Evolutionary conservation across 2,329 filamentous ascomycete genomes (phyloP), one percentile per base, ranked within the genome.

Genomic region (Fusarium mangiferae): DNA sequence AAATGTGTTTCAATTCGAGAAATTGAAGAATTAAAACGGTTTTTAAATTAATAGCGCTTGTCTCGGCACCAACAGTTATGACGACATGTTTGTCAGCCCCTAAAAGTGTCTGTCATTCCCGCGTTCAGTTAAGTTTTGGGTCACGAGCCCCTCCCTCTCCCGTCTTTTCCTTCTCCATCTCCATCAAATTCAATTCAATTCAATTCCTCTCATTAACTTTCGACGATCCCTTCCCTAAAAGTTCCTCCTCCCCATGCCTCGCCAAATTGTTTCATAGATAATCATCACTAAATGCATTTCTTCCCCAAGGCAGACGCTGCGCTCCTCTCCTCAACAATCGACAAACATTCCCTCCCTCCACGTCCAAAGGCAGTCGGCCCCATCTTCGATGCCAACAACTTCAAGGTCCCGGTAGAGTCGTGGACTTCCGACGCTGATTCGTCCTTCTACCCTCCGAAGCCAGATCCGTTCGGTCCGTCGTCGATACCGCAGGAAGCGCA

Each of bases 281-380:
- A 41, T 20, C 13, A 41, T 28, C 41, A 30, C 28, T 70, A 70
- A 70, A 70, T 70, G 68, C 59, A 44, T 70, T 80, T 80, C 68
- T 76, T 77, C 57, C 79, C 79, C 10, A 68, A 52, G 52, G 79
- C 75, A 18, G 79, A 80, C 42, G 74, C 76, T 6, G 63, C 68
- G 20, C 60, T 80, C 7, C 66, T 80, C 38, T 70, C 72, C n/a
- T 62, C 78, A 13, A 64, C 72, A 6, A 28, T 79, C 22, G 68
- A 72, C 6, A 52, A 46, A 35, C 8, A 64, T 15, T 10, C 20
- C 35, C 70, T 72, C 11, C 52, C 66, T 7, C 45, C 62, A 14
- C 70, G 67, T n/a, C 77, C 77, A 0, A 62, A 70, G 20, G 24
- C 51, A 6, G 7, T 78, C 26, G 72, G 72, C 26, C 77, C 75